Evolutionary conservation across 495 filamentous ascomycete genomes (phyloP).

Genomic region (Tuber melanosporum): DNA sequence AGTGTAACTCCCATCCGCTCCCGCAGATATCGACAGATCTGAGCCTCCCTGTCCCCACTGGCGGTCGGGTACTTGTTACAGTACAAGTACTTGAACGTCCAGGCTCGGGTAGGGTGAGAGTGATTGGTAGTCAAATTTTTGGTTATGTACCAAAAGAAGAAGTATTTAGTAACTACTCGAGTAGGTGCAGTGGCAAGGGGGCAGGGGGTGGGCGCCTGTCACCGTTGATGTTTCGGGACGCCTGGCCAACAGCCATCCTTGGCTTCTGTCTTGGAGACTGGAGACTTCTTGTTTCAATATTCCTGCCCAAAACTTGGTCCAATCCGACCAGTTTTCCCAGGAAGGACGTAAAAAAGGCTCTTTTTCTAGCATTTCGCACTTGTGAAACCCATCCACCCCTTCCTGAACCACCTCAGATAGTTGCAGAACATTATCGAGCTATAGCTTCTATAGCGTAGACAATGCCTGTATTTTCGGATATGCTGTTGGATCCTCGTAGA

Average conservation of each 20-base stretch:
- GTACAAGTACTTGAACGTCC: background rate
- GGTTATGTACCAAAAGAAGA: background rate
- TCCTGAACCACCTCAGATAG: background rate
- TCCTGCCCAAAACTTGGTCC: background rate
- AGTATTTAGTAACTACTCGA: background rate
- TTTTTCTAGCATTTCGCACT: background rate
- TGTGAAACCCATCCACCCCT: background rate
- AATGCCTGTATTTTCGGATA: background rate
- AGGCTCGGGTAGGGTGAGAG: background rate
- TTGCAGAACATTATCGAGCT: background rate
- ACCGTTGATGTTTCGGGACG: constrained; percentile 1
- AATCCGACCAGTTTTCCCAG: background rate
- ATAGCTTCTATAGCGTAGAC: background rate
- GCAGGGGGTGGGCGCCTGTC: background rate
- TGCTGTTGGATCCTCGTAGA: background rate
- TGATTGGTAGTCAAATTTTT: background rate
- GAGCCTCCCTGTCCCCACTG: background rate
- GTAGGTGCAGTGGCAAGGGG: background rate
- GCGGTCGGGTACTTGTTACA: background rate
- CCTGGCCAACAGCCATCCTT: background rate
- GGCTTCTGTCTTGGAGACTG: background rate
- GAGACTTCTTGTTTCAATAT: background rate
- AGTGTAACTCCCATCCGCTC: background rate
- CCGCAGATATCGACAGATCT: background rate
- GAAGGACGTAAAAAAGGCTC: background rate